phyloP scores from a whole-genome alignment of 805 yeast species.

The Wickerhamiella musiphila region DNA sequence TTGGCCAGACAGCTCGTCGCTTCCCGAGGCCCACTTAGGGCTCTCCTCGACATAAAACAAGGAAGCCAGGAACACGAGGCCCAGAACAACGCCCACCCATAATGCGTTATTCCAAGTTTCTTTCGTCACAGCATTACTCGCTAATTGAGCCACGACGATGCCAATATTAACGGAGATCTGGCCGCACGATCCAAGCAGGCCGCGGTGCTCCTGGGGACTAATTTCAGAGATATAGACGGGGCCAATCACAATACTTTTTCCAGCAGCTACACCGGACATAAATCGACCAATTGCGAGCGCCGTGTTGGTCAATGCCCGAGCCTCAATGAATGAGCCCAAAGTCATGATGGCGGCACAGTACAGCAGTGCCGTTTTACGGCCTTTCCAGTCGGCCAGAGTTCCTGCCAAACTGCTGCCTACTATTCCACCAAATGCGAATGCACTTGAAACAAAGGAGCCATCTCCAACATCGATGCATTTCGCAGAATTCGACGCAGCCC shows the following conservation, averaged over 20 bases:
- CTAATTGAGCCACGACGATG: conserved; percentile 57
- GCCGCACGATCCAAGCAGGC: conserved; percentile 74
- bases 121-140: conserved; percentile 55
- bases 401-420: conserved; percentile 59
- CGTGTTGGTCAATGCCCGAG: conserved; percentile 28
- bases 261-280: conserved; percentile 73
- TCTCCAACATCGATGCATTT: conserved; percentile 43
- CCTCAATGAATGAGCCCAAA: conserved; percentile 47
- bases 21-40: conserved; percentile 54
- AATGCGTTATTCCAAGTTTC: conserved; percentile 59
- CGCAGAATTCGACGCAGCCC: conserved; percentile 5
- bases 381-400: conserved; percentile 41
- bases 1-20: not conserved
- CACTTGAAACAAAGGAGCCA: conserved; percentile 58
- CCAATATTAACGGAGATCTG: conserved; percentile 80
- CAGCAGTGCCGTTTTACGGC: conserved; percentile 38
- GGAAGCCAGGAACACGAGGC: conserved; percentile 30
- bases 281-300: conserved; percentile 50
- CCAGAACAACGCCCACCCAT: conserved; percentile 40
- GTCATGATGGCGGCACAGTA: conserved; percentile 33
- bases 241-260: conserved; percentile 68
- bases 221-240: conserved; percentile 72
- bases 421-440: conserved; percentile 73
- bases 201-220: conserved; percentile 50
- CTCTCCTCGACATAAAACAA: conserved; percentile 39